These are phyloP conservation scores for Fusarium scirpi DNA, from an alignment of 2,329 filamentous ascomycete genomes.

Conservation along the genomic window DNA sequence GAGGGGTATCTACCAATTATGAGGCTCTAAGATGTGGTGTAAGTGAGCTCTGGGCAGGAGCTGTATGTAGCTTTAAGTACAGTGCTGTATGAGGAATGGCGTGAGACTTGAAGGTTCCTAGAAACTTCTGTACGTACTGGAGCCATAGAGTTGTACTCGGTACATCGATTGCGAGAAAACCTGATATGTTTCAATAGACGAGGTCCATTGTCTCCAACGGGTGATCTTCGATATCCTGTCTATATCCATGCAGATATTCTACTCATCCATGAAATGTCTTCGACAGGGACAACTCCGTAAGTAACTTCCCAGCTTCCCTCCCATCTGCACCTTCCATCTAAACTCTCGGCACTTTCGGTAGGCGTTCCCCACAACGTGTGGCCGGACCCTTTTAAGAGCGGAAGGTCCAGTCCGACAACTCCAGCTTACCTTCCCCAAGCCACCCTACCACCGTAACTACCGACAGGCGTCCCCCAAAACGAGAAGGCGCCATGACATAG, in stretches of 20 bases:
- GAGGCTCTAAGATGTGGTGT: conserved; percentile 6
- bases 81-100: not conserved
- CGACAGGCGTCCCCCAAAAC: conserved; percentile 12
- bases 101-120: conserved; percentile 2
- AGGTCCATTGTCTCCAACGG: not conserved
- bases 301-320: not conserved
- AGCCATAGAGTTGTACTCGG: not conserved
- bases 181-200: conserved; percentile 1
- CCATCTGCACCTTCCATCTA: not conserved
- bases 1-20: conserved; percentile 36
- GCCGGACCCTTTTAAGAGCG: conserved; percentile 6
- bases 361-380: conserved; percentile 20
- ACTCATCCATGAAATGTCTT: not conserved
- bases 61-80: not conserved
- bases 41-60: not conserved
- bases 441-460: conserved; percentile 26
- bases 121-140: conserved; percentile 16
- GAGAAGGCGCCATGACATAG: conserved; percentile 19
- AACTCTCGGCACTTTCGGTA: conserved; percentile 14
- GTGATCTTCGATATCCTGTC: not conserved
- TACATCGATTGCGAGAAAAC: not conserved
- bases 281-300: not conserved
- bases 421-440: not conserved
- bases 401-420: conserved; percentile 6
- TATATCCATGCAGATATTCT: not conserved